A percentile compares a stretch with the other conserved stretches of the same genome.
These are phyloP conservation scores for Ceriops tagal DNA, from an alignment of 345 rosid genomes.

Conservation along the genomic window DNA sequence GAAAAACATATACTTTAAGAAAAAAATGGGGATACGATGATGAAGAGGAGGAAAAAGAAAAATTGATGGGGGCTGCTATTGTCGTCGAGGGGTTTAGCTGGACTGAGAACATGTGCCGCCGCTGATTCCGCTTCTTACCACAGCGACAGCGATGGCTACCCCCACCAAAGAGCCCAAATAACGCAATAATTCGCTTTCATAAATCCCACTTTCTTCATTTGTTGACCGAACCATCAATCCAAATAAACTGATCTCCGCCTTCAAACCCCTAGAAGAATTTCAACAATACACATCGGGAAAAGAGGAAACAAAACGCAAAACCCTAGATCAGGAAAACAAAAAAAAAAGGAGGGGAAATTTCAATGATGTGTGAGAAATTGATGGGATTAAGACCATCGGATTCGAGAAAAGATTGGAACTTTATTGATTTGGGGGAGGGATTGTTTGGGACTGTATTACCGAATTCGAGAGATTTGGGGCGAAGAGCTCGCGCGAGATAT, in stretches of 20 bases:
- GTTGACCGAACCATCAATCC: slow-evolving; percentile 2
- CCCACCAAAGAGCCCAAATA: not conserved
- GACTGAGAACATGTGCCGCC: not conserved
- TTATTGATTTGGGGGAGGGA: not conserved
- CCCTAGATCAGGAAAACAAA: slow-evolving; percentile 1
- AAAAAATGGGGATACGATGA: not conserved
- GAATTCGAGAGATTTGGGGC: slow-evolving; percentile 4
- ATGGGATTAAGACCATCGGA: not conserved
- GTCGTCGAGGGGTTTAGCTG: not conserved
- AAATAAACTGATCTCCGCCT: not conserved
- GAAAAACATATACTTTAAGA: not conserved
- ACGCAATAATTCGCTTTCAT: not conserved
- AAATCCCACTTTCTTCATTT: not conserved
- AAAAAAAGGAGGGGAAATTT: not conserved
- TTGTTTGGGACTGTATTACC: not conserved
- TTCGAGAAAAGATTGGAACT: not conserved
- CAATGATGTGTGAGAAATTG: not conserved
- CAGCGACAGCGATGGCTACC: not conserved
- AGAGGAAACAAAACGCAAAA: not conserved
- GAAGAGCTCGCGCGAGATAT: not conserved
- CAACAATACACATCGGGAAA: not conserved
- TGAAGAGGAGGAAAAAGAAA: not conserved
- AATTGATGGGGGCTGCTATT: not conserved
- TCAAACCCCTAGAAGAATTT: not conserved
- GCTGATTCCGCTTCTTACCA: not conserved